phyloP scores from a whole-genome alignment of 2,329 filamentous ascomycete species.

The Ascochyta fabae region DNA sequence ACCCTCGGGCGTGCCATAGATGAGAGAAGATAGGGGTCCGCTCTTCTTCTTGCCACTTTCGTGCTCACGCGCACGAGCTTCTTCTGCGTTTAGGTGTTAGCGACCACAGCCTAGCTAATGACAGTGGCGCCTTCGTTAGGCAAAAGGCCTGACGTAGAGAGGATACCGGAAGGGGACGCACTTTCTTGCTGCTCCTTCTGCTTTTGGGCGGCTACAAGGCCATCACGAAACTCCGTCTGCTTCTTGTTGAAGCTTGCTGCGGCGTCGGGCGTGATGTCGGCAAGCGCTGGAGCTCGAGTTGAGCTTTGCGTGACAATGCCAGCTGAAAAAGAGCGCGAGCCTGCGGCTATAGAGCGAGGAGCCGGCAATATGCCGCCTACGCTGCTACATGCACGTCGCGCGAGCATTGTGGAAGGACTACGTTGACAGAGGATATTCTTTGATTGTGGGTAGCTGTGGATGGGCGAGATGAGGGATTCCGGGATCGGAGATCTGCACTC shows the following conservation, averaged over 20 bases:
- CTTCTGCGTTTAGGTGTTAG: slow-evolving; percentile 56
- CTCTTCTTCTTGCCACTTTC: slow-evolving; percentile 67
- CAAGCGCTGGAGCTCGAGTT: slow-evolving; percentile 69
- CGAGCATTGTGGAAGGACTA: slow-evolving; percentile 36
- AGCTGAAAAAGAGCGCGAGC: slow-evolving; percentile 39
- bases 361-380: slow-evolving; percentile 33
- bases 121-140: slow-evolving; percentile 15
- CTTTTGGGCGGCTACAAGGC: slow-evolving; percentile 77
- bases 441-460: neutral
- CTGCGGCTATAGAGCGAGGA: slow-evolving; percentile 19
- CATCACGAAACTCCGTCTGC: slow-evolving; percentile 86
- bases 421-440: neutral
- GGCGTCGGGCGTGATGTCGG: slow-evolving; percentile 78
- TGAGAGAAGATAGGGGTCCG: slow-evolving; percentile 79
- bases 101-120: slow-evolving; percentile 61
- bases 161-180: slow-evolving; percentile 63
- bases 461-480: neutral
- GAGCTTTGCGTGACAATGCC: slow-evolving; percentile 33
- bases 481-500: neutral
- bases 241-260: slow-evolving; percentile 79
- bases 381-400: slow-evolving; percentile 38
- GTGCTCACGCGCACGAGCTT: slow-evolving; percentile 66
- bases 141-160: slow-evolving; percentile 48
- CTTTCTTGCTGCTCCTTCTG: slow-evolving; percentile 82
- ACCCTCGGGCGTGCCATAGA: slow-evolving; percentile 96